phyloP scores from a whole-genome alignment of 2,329 filamentous ascomycete species.

The Sclerotinia borealis region DNA sequence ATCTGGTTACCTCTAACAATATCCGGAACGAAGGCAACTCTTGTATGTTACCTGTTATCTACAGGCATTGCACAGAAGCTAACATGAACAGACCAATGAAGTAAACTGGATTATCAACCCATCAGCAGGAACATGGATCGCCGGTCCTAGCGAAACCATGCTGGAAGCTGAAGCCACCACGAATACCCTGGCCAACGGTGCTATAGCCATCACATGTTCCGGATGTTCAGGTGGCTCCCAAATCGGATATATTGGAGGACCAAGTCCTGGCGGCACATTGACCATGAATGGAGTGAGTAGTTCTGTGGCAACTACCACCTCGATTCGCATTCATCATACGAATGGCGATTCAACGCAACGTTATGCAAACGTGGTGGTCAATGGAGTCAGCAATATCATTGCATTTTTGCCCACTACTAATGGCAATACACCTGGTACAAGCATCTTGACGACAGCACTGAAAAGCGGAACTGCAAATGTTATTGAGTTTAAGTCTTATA shows the following conservation, averaged over 20 bases:
- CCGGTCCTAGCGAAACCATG: slow-evolving; percentile 40
- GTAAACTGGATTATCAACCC: slow-evolving; percentile 50
- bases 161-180: slow-evolving; percentile 46
- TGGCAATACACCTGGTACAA: slow-evolving; percentile 40
- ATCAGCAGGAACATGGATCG: slow-evolving; percentile 38
- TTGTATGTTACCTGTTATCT: slow-evolving; percentile 28
- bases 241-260: slow-evolving; percentile 51
- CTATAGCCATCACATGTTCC: slow-evolving; percentile 42
- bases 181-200: slow-evolving; percentile 39
- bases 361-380: slow-evolving; percentile 50
- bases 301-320: slow-evolving; percentile 40
- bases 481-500: slow-evolving; percentile 40
- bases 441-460: slow-evolving; percentile 43
- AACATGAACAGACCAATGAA: slow-evolving; percentile 36
- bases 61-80: neutral
- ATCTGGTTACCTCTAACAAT: slow-evolving; percentile 57
- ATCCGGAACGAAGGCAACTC: slow-evolving; percentile 44
- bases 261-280: slow-evolving; percentile 38
- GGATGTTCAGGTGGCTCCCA: slow-evolving; percentile 44
- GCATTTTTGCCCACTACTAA: slow-evolving; percentile 49
- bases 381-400: slow-evolving; percentile 44
- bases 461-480: slow-evolving; percentile 42
- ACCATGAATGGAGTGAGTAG: slow-evolving; percentile 43
- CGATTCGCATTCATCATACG: slow-evolving; percentile 48
- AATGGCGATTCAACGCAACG: slow-evolving; percentile 50